A percentile compares a stretch with the other conserved stretches of the same genome.
phyloP scores from a whole-genome alignment of 2,329 filamentous ascomycete genomes.

The Aspergillus floridensis region DNA sequence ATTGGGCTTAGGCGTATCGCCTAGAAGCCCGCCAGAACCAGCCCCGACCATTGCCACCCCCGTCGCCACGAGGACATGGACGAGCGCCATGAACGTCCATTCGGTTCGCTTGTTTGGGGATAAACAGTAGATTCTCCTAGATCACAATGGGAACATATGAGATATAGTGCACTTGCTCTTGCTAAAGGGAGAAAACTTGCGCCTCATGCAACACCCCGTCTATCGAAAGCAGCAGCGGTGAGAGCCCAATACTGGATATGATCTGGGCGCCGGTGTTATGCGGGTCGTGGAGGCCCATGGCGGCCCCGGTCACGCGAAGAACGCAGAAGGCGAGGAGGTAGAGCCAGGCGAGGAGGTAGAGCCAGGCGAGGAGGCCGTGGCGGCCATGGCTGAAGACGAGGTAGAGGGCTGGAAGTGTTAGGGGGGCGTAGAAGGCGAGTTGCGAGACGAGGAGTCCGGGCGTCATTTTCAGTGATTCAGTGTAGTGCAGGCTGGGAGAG shows the following conservation, averaged over 20 bases:
- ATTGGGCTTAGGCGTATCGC: background rate
- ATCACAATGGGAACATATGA: no score
- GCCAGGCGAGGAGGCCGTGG: constrained; percentile 2
- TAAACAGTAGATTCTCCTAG: no score
- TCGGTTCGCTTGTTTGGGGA: background rate
- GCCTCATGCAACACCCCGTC: background rate
- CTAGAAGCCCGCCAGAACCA: background rate
- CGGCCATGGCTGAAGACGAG: background rate
- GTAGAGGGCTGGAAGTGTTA: background rate
- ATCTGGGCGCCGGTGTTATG: constrained; percentile 1
- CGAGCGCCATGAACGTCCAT: background rate
- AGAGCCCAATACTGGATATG: background rate
- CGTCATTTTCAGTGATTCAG: no score
- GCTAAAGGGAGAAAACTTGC: background rate
- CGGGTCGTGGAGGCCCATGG: constrained; percentile 1
- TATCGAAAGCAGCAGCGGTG: background rate
- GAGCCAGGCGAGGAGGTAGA: constrained; percentile 3
- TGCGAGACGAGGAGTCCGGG: no score
- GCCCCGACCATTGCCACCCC: constrained; percentile 1
- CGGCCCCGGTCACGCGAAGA: constrained; percentile 7
- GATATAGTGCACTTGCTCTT: no score
- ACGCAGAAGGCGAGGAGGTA: constrained; percentile 7
- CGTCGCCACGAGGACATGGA: constrained; percentile 5
- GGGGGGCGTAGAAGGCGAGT: background rate
- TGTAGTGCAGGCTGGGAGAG: no score